These are phyloP conservation scores for Pholiota conissans DNA, from an alignment of 768 basidiomycete genomes.

Conservation along the genomic window DNA sequence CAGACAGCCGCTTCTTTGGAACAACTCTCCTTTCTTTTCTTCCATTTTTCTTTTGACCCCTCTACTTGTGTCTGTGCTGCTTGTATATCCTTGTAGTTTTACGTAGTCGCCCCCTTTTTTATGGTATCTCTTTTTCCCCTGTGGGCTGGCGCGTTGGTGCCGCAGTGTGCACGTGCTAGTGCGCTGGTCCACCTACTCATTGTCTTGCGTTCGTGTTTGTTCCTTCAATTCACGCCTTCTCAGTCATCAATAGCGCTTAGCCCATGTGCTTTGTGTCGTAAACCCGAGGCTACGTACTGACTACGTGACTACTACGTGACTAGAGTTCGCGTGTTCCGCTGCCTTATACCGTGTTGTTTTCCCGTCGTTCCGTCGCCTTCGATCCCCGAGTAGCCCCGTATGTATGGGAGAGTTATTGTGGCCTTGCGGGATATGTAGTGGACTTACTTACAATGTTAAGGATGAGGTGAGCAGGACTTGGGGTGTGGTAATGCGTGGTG, in stretches of 20 bases:
- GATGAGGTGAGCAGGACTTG: neutral
- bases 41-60: neutral
- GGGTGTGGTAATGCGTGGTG: neutral
- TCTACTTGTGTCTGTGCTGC: neutral
- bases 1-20: too few relatives aligned
- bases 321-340: too few relatives aligned
- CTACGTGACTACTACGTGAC: too few relatives aligned
- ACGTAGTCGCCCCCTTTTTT: neutral
- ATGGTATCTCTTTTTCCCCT: neutral
- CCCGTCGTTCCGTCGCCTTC: neutral
- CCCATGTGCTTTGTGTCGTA: too few relatives aligned
- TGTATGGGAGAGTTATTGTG: neutral
- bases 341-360: neutral
- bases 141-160: too few relatives aligned
- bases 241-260: neutral
- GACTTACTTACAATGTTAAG: neutral
- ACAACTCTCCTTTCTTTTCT: neutral
- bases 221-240: too few relatives aligned
- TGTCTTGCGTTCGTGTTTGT: neutral
- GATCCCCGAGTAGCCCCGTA: neutral
- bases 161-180: neutral
- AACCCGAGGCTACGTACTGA: too few relatives aligned
- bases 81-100: neutral
- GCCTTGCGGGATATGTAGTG: neutral
- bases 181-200: neutral